Conservation (phyloP, 176 grass and related monocot genomes). For the barley (Hordeum vulgare) region MorexV3_pseudomolecules_assembly NC_058524.1:454614824-454615323, state of each 20-base stretch:
- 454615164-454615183: neutral
- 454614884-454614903: constrained; percentile 55
- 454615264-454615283: no score
- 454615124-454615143: neutral
- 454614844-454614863: constrained; percentile 13
- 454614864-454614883: constrained; percentile 42
- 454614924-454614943: constrained; percentile 63
- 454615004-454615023: constrained; percentile 68
- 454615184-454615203: neutral
- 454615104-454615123: constrained; percentile 7
- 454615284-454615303: neutral
- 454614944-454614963: constrained; percentile 95
- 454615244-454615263: no score
- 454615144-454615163: neutral
- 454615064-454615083: constrained; percentile 56
- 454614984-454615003: constrained; percentile 43
- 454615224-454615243: no score
- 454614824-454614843: neutral
- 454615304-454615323: neutral
- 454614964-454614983: constrained; percentile 59
- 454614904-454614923: constrained; percentile 80
- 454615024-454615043: constrained; percentile 77
- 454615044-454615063: constrained; percentile 60
- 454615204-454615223: neutral
- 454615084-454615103: constrained; percentile 42